Conservation (phyloP, 805 yeast species). For the Osmozyma mogii region DNA sequence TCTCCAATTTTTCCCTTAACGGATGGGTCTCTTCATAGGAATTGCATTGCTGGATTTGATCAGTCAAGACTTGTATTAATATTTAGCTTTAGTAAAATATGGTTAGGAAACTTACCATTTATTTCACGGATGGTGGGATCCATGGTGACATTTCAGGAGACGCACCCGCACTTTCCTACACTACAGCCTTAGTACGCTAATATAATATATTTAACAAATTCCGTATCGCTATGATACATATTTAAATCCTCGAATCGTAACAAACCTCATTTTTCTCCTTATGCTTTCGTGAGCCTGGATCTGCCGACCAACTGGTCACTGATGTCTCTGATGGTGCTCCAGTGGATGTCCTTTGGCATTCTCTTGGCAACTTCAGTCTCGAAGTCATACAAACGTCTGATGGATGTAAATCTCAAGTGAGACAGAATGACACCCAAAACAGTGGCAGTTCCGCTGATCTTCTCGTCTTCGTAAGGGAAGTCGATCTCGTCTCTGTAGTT, state of each 20-base stretch:
- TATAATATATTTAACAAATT: neutral
- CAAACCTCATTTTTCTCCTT: neutral
- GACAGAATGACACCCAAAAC: conserved; percentile 76
- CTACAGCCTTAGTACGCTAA: neutral
- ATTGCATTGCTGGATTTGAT: conserved; percentile 6
- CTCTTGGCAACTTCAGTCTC: conserved; percentile 78
- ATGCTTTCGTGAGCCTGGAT: conserved; percentile 9
- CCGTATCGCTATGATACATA: too few species aligned
- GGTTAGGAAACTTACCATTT: conserved; percentile 1
- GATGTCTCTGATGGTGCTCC: conserved; percentile 68
- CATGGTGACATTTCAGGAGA: neutral
- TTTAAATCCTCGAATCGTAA: too few species aligned
- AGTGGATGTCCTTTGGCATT: conserved; percentile 83
- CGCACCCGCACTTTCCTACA: neutral
- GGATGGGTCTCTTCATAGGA: too few species aligned
- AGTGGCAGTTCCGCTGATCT: conserved; percentile 50
- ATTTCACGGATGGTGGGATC: conserved; percentile 1
- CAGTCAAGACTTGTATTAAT: conserved; percentile 1
- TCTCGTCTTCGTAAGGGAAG: conserved; percentile 25
- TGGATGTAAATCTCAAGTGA: conserved; percentile 64
- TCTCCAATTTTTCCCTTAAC: conserved; percentile 7
- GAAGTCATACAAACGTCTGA: conserved; percentile 71
- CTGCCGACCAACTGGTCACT: conserved; percentile 84
- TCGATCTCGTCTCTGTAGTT: conserved; percentile 19
- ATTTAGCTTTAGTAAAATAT: neutral